These are phyloP conservation scores for Cymbopogon citratus DNA, from an alignment of 176 grass and related monocot species.

Conservation along the genomic window DNA sequence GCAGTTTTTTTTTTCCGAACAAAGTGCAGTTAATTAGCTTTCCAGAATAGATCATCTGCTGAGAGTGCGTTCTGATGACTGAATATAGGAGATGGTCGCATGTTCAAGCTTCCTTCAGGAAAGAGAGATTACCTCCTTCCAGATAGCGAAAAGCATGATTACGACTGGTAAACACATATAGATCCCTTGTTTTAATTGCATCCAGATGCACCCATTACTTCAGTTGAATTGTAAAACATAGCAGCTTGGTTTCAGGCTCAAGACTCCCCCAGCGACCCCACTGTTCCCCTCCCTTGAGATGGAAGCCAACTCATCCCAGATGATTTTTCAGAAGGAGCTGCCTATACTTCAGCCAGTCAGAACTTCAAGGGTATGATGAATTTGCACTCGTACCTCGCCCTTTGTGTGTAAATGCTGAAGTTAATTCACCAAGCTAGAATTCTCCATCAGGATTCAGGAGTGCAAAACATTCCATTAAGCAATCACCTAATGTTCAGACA, in stretches of 20 bases:
- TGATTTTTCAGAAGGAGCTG: slow-evolving; percentile 52
- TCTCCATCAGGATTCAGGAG: neutral
- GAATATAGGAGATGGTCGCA: slow-evolving; percentile 30
- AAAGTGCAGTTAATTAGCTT: neutral
- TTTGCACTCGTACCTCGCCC: neutral
- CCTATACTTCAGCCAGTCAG: slow-evolving; percentile 51
- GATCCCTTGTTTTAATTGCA: neutral
- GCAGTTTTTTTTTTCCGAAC: no score
- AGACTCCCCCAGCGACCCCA: slow-evolving; percentile 62
- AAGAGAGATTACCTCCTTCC: slow-evolving; percentile 41
- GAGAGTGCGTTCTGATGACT: neutral
- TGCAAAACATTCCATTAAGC: neutral
- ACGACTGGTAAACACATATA: slow-evolving; percentile 37
- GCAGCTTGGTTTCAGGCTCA: slow-evolving; percentile 46
- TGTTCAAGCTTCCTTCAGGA: slow-evolving; percentile 43
- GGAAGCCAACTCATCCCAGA: slow-evolving; percentile 43
- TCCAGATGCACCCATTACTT: neutral
- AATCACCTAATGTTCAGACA: neutral
- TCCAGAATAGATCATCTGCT: slow-evolving; percentile 18
- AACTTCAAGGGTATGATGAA: slow-evolving; percentile 49
- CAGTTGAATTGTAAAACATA: neutral
- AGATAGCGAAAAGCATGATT: slow-evolving; percentile 50
- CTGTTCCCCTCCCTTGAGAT: slow-evolving; percentile 71
- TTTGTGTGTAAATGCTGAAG: neutral
- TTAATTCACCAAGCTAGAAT: neutral